Conservation (phyloP, 2,329 filamentous ascomycete genomes). For the Cytospora schulzeri region DNA sequence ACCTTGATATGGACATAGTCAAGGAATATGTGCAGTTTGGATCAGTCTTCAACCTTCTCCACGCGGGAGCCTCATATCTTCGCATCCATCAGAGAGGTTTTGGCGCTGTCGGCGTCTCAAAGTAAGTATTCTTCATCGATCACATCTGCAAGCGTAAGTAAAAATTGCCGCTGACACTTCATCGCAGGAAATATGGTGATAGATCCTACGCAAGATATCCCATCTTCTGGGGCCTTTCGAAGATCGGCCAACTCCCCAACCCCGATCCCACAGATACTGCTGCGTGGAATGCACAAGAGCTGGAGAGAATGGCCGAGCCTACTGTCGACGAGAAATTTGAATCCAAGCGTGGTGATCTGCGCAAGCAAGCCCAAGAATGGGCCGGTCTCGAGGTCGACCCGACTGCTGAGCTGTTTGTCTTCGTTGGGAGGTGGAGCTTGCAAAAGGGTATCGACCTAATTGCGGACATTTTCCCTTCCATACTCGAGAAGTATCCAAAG, state of each 20-base stretch:
- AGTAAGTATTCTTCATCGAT: constrained; percentile 31
- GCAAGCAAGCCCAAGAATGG: constrained; percentile 67
- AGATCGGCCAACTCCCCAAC: constrained; percentile 64
- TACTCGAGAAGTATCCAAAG: constrained; percentile 61
- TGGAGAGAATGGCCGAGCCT: constrained; percentile 48
- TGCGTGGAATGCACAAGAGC: constrained; percentile 56
- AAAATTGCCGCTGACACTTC: background rate
- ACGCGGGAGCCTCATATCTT: constrained; percentile 65
- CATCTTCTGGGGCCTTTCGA: constrained; percentile 68
- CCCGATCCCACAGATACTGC: constrained; percentile 67
- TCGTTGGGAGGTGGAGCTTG: constrained; percentile 69
- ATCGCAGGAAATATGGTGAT: constrained; percentile 61
- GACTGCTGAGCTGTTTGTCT: constrained; percentile 66
- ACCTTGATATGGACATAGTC: constrained; percentile 58
- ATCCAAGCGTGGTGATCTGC: constrained; percentile 53
- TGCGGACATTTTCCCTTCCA: constrained; percentile 65
- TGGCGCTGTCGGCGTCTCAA: constrained; percentile 67
- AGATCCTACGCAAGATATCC: constrained; percentile 67
- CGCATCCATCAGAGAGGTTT: constrained; percentile 68
- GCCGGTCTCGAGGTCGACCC: constrained; percentile 63
- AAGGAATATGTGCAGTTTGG: constrained; percentile 67
- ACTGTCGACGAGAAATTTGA: constrained; percentile 60
- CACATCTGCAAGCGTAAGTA: background rate
- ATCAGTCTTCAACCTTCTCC: constrained; percentile 68
- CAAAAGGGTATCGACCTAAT: constrained; percentile 71